Base-by-base conservation (phyloP, 192 early-diverging fungal genomes). In the Glomus cerebriforme region DNA sequence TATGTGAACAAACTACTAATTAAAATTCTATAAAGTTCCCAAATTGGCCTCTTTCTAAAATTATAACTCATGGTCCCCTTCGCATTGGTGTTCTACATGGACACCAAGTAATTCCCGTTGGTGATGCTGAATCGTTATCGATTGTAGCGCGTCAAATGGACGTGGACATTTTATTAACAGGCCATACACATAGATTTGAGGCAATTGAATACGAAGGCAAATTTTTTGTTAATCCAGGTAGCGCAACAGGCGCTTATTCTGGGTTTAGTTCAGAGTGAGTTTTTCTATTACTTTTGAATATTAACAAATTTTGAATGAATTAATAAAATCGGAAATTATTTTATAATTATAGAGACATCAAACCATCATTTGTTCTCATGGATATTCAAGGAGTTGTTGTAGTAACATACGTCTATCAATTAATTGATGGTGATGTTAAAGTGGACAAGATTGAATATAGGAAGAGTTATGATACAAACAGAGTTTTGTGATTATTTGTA, bases 181-280 rank as follows among this genome's bases (percentile, higher is more conserved):
- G 97, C 7, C 92, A 95, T 60, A 96, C 95, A 4, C 96, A 98
- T 83, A 82, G 88, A 59, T 98, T 98, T 70, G 93, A 96, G 79
- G 95, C 95, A 32, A 96, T 91, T 85, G 97, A 98, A 83, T 84
- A 91, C 71, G 94, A 98, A 39, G 96, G 96, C 17, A 86, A 93
- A 80, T 96, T 97, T 77, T 99, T 95, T 82, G 89, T 98, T 37
- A 96, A 98, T 81, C 97, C 97, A 1, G 97, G 97, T n/a, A 95
- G 92, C 43, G 94, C 96, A 19, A 99, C 97, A 1, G 97, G 97
- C 31, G 95, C 94, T 1, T 96, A 90, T 77, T 80, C 79, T 34
- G 79, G 60, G 32, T 77, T 76, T 75, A 49, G 65, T 24, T 35
- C 77, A 0, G 77, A 58, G 58, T 74, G 5, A 68, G 39, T 59